Evolutionary conservation across 192 early-diverging fungal species (phyloP).

Genomic region (Backusella tuberculispora): DNA sequence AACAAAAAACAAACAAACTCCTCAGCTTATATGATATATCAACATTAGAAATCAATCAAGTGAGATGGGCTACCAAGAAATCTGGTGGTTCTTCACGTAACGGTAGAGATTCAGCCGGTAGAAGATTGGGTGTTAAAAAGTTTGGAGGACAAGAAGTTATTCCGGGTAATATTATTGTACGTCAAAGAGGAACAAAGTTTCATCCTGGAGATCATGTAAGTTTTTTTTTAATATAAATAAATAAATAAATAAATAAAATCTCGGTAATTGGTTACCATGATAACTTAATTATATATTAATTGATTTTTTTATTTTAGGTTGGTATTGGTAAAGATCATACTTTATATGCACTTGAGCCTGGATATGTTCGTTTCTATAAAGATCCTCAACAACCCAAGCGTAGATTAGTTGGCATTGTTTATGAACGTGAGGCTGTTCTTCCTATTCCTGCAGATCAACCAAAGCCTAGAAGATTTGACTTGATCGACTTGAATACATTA

Average conservation of each 20-base stretch:
- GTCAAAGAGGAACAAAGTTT: constrained; percentile 80
- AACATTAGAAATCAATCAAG: constrained; percentile 44
- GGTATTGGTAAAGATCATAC: constrained; percentile 83
- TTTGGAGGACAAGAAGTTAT: constrained; percentile 72
- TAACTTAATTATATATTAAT: too few species aligned
- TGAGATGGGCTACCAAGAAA: constrained; percentile 79
- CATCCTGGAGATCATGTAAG: constrained; percentile 79
- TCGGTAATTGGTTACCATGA: too few species aligned
- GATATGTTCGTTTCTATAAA: constrained; percentile 76
- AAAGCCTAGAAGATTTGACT: constrained; percentile 68
- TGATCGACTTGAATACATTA: constrained; percentile 59
- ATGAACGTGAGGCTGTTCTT: constrained; percentile 63
- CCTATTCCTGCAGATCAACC: constrained; percentile 64
- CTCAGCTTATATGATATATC: neutral
- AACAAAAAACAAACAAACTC: neutral
- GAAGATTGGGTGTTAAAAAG: constrained; percentile 79
- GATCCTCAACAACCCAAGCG: constrained; percentile 65
- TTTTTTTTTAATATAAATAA: neutral
- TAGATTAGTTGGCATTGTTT: constrained; percentile 68
- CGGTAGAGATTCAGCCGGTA: constrained; percentile 78
- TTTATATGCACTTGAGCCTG: constrained; percentile 69
- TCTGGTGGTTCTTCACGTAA: constrained; percentile 80
- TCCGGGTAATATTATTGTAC: constrained; percentile 80
- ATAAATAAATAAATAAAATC: neutral
- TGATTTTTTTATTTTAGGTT: constrained; percentile 37